phyloP scores from a whole-genome alignment of 208 protist genomes.

The Acanthamoeba lenticulata region DNA sequence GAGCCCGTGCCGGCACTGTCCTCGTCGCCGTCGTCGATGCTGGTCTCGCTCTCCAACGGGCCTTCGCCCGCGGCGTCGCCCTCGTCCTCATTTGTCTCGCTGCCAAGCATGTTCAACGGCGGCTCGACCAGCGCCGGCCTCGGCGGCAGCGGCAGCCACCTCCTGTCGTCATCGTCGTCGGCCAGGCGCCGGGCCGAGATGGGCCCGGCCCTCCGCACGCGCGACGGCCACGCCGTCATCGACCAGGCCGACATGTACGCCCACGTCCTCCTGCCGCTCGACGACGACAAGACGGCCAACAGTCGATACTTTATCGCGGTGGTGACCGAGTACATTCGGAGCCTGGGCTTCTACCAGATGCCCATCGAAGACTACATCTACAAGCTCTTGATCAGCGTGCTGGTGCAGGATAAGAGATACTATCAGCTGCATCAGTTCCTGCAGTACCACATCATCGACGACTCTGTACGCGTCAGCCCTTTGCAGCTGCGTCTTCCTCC shows the following conservation, averaged over 20 bases:
- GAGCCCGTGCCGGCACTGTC: background rate
- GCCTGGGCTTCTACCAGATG: conserved; percentile 56
- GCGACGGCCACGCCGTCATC: conserved; percentile 43
- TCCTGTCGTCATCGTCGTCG: background rate
- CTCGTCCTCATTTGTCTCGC: background rate
- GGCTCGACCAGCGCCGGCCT: background rate
- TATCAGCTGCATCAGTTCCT: conserved; percentile 76
- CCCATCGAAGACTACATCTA: conserved; percentile 69
- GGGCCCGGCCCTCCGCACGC: conserved; percentile 8
- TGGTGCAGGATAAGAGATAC: conserved; percentile 46
- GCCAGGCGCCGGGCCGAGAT: background rate
- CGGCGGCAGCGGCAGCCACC: background rate
- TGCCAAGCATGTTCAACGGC: background rate
- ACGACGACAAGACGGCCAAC: conserved; percentile 7
- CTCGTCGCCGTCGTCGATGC: background rate
- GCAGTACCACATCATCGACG: conserved; percentile 77
- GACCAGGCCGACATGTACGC: conserved; percentile 70
- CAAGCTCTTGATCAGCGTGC: conserved; percentile 71
- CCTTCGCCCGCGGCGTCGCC: background rate
- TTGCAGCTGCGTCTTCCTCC: background rate
- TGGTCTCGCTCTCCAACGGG: background rate
- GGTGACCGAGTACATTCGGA: conserved; percentile 75
- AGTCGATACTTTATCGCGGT: conserved; percentile 66
- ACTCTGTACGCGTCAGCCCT: background rate
- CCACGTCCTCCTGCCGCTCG: conserved; percentile 63